These are phyloP conservation scores for Phytophthora fragariaefolia DNA, from an alignment of 352 stramenopile genomes.

Conservation along the genomic window DNA sequence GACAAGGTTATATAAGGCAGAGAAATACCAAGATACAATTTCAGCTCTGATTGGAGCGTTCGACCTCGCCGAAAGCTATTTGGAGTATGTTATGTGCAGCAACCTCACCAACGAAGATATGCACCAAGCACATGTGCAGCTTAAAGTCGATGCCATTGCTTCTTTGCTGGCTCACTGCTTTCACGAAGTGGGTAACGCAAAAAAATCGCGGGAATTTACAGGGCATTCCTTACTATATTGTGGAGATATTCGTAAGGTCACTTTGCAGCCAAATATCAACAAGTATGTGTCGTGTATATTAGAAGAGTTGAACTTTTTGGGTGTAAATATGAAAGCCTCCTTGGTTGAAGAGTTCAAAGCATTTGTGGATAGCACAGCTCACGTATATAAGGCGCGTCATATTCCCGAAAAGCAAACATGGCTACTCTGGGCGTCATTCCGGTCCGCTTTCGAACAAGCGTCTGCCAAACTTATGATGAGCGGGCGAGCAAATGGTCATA, in stretches of 20 bases:
- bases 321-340: not conserved
- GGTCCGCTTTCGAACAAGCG: constrained; percentile 37
- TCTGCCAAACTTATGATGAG: constrained; percentile 32
- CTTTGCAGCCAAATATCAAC: constrained; percentile 38
- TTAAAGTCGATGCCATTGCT: constrained; percentile 67
- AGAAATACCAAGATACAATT: constrained; percentile 49
- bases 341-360: constrained; percentile 31
- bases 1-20: constrained; percentile 54
- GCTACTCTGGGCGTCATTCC: constrained; percentile 40
- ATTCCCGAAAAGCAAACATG: constrained; percentile 32
- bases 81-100: constrained; percentile 73
- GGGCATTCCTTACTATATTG: constrained; percentile 67
- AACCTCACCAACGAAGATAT: constrained; percentile 38
- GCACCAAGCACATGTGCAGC: constrained; percentile 44
- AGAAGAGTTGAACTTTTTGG: constrained; percentile 40
- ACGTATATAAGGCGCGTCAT: constrained; percentile 46
- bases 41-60: constrained; percentile 54
- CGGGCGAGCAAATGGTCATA: constrained; percentile 21
- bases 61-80: constrained; percentile 55
- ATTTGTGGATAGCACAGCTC: constrained; percentile 47
- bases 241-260: constrained; percentile 32
- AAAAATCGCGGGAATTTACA: constrained; percentile 44
- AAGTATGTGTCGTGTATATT: constrained; percentile 62
- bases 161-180: constrained; percentile 67
- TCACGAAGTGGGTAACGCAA: constrained; percentile 40